These are phyloP conservation scores for Escallonia rubra DNA, from an alignment of 129 eudicot species.

Conservation along the genomic window DNA sequence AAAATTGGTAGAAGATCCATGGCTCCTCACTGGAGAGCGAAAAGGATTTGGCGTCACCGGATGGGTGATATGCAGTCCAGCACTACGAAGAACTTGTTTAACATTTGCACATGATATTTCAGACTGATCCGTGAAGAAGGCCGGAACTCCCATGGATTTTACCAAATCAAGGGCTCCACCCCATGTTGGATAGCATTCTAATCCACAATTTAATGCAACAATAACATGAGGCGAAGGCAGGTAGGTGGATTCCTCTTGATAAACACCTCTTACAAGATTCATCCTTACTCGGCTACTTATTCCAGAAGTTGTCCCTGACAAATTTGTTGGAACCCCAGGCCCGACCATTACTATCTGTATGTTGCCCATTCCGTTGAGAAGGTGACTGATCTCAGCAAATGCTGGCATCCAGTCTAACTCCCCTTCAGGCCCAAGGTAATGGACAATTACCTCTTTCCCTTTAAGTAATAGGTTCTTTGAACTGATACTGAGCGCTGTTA, in stretches of 20 bases:
- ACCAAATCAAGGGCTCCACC: slow-evolving; percentile 38
- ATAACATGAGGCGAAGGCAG: slow-evolving; percentile 39
- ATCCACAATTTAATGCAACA: slow-evolving; percentile 40
- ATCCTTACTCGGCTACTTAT: slow-evolving; percentile 31
- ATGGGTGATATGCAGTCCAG: slow-evolving; percentile 40
- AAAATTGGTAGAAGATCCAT: slow-evolving; percentile 28
- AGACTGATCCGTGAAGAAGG: slow-evolving; percentile 42
- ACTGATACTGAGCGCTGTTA: slow-evolving; percentile 27
- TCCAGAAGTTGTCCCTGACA: slow-evolving; percentile 42
- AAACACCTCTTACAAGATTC: slow-evolving; percentile 31
- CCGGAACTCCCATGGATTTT: slow-evolving; percentile 33
- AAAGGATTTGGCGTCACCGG: slow-evolving; percentile 57
- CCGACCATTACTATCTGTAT: slow-evolving; percentile 50
- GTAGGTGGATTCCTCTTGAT: slow-evolving; percentile 38
- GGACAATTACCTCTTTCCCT: slow-evolving; percentile 43
- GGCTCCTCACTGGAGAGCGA: slow-evolving; percentile 44
- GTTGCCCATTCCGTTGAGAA: slow-evolving; percentile 36
- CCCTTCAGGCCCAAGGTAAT: slow-evolving; percentile 50
- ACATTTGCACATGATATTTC: slow-evolving; percentile 40
- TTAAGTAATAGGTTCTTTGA: slow-evolving; percentile 36
- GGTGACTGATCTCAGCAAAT: slow-evolving; percentile 37
- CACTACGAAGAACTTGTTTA: slow-evolving; percentile 33
- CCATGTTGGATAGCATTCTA: slow-evolving; percentile 41
- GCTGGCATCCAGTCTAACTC: slow-evolving; percentile 53
- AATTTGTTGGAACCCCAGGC: slow-evolving; percentile 34